These are phyloP conservation scores for Rhodamnia rubescens DNA, from an alignment of 345 rosid species.

Conservation along the genomic window DNA sequence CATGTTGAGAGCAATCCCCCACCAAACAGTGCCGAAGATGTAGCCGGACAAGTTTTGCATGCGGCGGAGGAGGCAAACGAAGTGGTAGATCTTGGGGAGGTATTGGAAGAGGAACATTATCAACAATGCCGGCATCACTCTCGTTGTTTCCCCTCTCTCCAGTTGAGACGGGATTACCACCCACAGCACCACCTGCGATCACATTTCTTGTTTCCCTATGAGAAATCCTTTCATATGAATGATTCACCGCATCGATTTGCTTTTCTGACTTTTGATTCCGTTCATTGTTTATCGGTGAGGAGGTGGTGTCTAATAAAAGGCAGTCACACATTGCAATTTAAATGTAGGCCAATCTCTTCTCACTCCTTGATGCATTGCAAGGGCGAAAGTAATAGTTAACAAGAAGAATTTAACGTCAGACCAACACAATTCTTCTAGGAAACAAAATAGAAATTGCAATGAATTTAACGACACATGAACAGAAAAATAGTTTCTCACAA, in stretches of 20 bases:
- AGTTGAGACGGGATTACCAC: slow-evolving; percentile 55
- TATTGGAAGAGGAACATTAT: slow-evolving; percentile 77
- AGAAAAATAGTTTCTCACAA: neutral
- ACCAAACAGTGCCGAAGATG: slow-evolving; percentile 93
- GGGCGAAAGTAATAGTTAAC: neutral
- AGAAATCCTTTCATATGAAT: neutral
- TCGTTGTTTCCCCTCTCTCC: slow-evolving; percentile 48
- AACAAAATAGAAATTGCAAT: neutral
- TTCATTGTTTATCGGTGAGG: neutral
- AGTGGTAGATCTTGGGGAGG: slow-evolving; percentile 88
- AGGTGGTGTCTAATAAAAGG: neutral
- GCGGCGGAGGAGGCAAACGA: slow-evolving; percentile 74
- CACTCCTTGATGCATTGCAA: neutral
- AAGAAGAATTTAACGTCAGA: neutral
- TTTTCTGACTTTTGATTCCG: neutral
- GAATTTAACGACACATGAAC: neutral
- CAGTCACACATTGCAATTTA: neutral
- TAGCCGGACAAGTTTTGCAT: slow-evolving; percentile 88
- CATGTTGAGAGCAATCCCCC: slow-evolving; percentile 95
- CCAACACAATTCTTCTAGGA: neutral
- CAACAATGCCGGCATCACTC: slow-evolving; percentile 55
- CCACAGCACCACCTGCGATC: slow-evolving; percentile 71
- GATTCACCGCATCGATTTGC: neutral
- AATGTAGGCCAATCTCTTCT: neutral
- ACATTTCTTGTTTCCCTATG: neutral